A percentile compares a stretch with the other conserved stretches of the same genome.
Evolutionary conservation across 768 basidiomycete species (phyloP).

Genomic region (Naematelia encephala): DNA sequence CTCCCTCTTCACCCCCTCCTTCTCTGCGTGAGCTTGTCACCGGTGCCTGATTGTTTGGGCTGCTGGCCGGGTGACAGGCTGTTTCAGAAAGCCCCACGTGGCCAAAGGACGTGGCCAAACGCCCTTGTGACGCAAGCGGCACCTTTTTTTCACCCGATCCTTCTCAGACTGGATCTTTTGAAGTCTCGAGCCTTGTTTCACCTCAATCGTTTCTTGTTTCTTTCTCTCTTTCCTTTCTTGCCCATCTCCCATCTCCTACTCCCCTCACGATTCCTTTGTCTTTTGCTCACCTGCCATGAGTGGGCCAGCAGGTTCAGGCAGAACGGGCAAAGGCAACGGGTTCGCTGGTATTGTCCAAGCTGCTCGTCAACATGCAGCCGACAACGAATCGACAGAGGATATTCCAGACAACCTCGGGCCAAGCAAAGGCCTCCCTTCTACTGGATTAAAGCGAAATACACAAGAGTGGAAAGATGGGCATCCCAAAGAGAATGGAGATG

Average conservation of each 20-base stretch:
- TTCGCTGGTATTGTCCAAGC: conserved; percentile 12
- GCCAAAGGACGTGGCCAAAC: no score
- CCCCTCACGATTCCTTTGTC: neutral
- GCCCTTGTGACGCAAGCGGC: no score
- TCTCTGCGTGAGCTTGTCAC: no score
- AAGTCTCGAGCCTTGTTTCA: no score
- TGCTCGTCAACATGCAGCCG: neutral
- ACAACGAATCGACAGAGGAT: neutral
- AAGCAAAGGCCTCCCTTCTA: conserved; percentile 31
- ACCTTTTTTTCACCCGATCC: no score
- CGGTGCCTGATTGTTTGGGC: no score
- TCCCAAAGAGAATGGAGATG: conserved; percentile 9
- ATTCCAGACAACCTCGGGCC: conserved; percentile 8
- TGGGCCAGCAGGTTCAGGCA: conserved; percentile 3
- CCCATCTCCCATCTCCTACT: neutral
- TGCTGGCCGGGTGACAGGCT: no score
- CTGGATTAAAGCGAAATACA: conserved; percentile 38
- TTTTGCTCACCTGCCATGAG: neutral
- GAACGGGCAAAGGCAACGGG: neutral
- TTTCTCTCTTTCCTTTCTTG: neutral
- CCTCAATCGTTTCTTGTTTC: neutral
- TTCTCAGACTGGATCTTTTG: no score
- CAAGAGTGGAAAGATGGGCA: conserved; percentile 34
- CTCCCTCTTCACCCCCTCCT: conserved; percentile 22
- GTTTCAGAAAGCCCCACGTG: no score